Evolutionary conservation across 306 rosid genomes (phyloP), one percentile per base, ranked within the genome.

Genomic region (Ormosia emarginata): DNA sequence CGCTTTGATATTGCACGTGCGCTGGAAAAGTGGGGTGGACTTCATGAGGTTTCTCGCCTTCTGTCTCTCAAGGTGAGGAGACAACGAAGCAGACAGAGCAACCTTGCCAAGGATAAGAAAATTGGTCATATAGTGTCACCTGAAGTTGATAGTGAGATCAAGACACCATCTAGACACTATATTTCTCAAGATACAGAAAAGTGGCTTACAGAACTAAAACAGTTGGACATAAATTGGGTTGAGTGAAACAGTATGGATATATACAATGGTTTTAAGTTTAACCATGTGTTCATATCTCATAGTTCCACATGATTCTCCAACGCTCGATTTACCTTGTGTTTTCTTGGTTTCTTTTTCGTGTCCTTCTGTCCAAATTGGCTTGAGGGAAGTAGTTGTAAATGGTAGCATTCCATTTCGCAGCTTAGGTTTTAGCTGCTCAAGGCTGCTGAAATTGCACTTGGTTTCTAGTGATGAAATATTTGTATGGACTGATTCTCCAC

Each of bases 21-120:
- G 1, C 57, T 95, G 66, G 99, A 95, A 81, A 95, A 92, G 74
- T 93, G 98, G 99, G 99, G 99, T 1, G 99, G 99, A 29, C 92
- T 95, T 34, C 93, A 81, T 67, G 96, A 95, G 83, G 99, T 95
- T 79, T 90, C 98, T 13, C 96, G 97, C 7, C 97, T 95, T 75
- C 78, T 95, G 44, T 87, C 97, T 1, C 92, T 95, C 17, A 88
- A 93, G 78, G 90, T 80, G 78, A 93, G 97, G 83, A 92, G 97
- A 81, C 88, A 84, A 74, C 90, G 88, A 36, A 88, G 88, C 61
- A 86, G 93, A 82, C 93, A 86, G 62, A 78, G 84, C 44, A 79
- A 52, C 79, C 68, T 71, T 67, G 79, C 61, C 57, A 88, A 82
- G 57, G 96, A 89, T 78, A 92, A 73, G 85, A 90, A 86, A 87